Percentiles rank a stretch among this genome's conserved stretches.
Conservation (phyloP, 2,329 filamentous ascomycete genomes). For the Phialemonium atrogriseum region DNA sequence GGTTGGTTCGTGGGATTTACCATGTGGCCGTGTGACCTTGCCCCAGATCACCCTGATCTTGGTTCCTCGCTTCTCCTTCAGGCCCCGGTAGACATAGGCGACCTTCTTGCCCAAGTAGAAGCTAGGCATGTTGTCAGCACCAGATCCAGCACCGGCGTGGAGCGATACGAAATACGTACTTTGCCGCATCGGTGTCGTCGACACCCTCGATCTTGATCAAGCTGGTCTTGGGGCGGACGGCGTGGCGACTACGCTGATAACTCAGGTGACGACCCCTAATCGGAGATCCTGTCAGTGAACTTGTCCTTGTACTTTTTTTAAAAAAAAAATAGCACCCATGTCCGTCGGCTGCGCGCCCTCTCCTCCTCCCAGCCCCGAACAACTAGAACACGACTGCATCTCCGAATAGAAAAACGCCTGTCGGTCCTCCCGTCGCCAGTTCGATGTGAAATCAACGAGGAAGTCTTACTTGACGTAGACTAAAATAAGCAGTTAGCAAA, state of each 20-base stretch:
- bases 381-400: no score
- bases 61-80: conserved; percentile 90
- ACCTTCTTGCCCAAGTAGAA: conserved; percentile 99
- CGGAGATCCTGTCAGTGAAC: conserved; percentile 16
- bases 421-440: conserved; percentile 6
- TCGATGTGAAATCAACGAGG: conserved; percentile 8
- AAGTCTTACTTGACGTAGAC: conserved; percentile 80
- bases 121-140: conserved; percentile 29
- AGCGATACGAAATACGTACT: conserved; percentile 45
- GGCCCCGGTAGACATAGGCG: conserved; percentile 95
- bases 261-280: conserved; percentile 92
- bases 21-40: conserved; percentile 94
- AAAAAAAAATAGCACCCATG: no score
- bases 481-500: conserved; percentile 40
- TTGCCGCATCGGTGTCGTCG: conserved; percentile 79
- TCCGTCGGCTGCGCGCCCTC: no score
- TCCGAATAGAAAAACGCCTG: no score
- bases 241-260: conserved; percentile 93
- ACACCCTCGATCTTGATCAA: conserved; percentile 99
- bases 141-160: conserved; percentile 1
- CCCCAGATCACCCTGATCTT: conserved; percentile 99
- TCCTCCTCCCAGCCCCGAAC: no score
- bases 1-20: conserved; percentile 35
- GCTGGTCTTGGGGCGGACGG: conserved; percentile 81
- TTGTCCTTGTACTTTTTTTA: no score